Conservation (phyloP, 768 basidiomycete species). For the Lentinula edodes region DNA sequence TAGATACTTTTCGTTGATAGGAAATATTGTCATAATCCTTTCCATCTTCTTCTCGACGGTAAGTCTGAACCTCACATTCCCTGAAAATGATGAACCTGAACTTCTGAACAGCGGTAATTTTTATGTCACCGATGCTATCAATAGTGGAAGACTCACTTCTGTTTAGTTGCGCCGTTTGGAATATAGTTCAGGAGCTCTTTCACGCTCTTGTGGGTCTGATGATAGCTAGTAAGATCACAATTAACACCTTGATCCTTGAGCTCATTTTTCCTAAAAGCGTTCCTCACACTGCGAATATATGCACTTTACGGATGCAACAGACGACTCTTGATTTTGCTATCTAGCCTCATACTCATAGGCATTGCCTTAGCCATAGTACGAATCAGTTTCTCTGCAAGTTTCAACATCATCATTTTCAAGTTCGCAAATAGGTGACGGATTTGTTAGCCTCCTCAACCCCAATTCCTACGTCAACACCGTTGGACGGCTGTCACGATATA, state of each 20-base stretch:
- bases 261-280: neutral
- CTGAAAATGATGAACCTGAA: neutral
- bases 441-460: neutral
- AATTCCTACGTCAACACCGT: neutral
- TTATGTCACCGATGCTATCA: too few relatives aligned
- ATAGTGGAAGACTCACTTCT: too few relatives aligned
- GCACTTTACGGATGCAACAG: constrained; percentile 2
- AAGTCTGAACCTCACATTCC: neutral
- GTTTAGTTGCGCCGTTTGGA: neutral
- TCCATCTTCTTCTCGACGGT: constrained; percentile 20
- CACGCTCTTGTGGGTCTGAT: neutral
- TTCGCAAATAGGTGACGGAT: neutral
- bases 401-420: neutral
- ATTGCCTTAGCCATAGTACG: neutral
- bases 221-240: neutral
- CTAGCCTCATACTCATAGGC: neutral
- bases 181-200: constrained; percentile 3
- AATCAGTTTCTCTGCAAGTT: neutral
- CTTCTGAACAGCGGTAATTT: neutral
- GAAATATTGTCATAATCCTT: constrained; percentile 25
- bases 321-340: neutral
- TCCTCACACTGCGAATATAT: constrained; percentile 5
- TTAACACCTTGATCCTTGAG: neutral
- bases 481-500: neutral
- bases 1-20: constrained; percentile 42